Percentiles rank a stretch among this genome's conserved stretches.
Evolutionary conservation across 2,329 filamentous ascomycete genomes (phyloP).

Genomic region (Fusarium drepaniforme): DNA sequence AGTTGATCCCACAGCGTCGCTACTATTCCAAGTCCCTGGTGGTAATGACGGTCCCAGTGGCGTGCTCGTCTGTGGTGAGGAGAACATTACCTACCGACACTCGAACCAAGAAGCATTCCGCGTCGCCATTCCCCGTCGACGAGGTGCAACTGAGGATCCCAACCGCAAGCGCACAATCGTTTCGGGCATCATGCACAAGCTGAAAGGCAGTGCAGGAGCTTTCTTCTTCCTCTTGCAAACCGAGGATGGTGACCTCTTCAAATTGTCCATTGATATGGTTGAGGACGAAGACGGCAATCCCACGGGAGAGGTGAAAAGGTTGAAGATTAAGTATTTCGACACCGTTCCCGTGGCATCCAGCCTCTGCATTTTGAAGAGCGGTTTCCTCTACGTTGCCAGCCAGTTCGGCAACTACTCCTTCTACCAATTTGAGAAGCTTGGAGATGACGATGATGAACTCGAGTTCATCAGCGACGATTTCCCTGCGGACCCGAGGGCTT

Average conservation of each 20-base stretch:
- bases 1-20: constrained; percentile 88
- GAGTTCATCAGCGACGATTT: constrained; percentile 89
- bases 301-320: constrained; percentile 82
- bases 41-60: constrained; percentile 94
- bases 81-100: constrained; percentile 96
- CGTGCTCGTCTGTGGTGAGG: constrained; percentile 93
- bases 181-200: constrained; percentile 95
- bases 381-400: constrained; percentile 92
- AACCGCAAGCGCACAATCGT: constrained; percentile 89
- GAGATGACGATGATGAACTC: constrained; percentile 91
- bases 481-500: constrained; percentile 77
- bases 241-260: constrained; percentile 98
- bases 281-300: constrained; percentile 83
- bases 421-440: constrained; percentile 97
- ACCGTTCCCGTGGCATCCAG: constrained; percentile 90
- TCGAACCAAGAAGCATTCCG: constrained; percentile 92
- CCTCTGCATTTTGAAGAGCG: constrained; percentile 93
- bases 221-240: constrained; percentile 98
- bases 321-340: constrained; percentile 98
- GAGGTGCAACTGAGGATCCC: constrained; percentile 91
- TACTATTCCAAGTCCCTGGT: constrained; percentile 95
- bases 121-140: constrained; percentile 87
- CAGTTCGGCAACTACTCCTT: constrained; percentile 95
- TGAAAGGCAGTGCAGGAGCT: constrained; percentile 83
- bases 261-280: constrained; percentile 91